Conservation (phyloP, 768 basidiomycete genomes). For the Pleurotus giganteus region DNA sequence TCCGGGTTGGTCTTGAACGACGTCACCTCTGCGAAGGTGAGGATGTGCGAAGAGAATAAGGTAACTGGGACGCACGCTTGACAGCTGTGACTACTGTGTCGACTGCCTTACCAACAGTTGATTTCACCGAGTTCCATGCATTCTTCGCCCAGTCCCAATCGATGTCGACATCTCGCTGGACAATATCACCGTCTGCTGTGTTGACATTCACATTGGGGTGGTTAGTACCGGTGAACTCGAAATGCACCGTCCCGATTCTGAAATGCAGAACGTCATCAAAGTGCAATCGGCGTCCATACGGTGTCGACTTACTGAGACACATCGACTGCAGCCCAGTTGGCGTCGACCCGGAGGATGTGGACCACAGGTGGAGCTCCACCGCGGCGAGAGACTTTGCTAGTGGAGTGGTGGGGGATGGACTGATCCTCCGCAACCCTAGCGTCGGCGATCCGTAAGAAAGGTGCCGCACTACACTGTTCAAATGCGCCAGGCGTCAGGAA, state of each 20-base stretch:
- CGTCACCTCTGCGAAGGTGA: not conserved
- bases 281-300: too few species aligned
- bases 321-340: not conserved
- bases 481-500: not conserved
- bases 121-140: not conserved
- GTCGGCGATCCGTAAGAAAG: not conserved
- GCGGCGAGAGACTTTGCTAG: not conserved
- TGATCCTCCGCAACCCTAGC: not conserved
- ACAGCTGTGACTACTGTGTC: not conserved
- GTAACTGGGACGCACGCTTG: not conserved
- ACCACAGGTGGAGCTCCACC: not conserved
- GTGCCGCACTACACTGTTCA: not conserved
- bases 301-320: not conserved
- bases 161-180: not conserved
- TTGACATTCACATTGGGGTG: conserved; percentile 14
- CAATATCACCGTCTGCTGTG: not conserved
- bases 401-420: not conserved
- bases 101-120: not conserved
- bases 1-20: not conserved
- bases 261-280: not conserved
- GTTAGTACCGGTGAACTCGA: conserved; percentile 14
- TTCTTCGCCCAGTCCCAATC: not conserved
- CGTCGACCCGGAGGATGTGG: not conserved
- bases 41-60: not conserved
- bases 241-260: not conserved